Evolutionary conservation across 306 rosid genomes (phyloP).

Genomic region (Rosa lucieae): DNA sequence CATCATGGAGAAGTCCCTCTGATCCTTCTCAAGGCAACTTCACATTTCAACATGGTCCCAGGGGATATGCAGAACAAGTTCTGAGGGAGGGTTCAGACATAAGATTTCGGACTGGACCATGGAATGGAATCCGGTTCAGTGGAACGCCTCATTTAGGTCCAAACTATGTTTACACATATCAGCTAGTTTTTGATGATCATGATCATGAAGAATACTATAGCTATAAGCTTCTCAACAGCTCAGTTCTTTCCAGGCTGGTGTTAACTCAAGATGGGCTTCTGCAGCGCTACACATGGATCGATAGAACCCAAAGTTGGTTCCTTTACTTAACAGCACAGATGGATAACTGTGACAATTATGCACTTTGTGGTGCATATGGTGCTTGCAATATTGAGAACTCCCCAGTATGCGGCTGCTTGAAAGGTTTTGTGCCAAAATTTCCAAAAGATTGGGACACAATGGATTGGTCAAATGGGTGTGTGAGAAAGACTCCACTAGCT

Average conservation of each 20-base stretch:
- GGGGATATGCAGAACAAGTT: not conserved
- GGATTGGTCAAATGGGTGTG: conserved; percentile 12
- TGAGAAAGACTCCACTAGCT: not conserved
- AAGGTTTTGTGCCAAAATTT: conserved; percentile 11
- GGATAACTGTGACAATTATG: conserved; percentile 14
- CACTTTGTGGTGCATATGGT: conserved; percentile 9
- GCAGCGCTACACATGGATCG: conserved; percentile 12
- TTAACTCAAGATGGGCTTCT: not conserved
- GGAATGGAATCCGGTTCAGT: conserved; percentile 24
- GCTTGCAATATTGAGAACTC: not conserved
- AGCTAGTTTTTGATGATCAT: not conserved
- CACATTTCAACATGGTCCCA: not conserved
- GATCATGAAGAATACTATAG: conserved; percentile 17
- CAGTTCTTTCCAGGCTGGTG: not conserved
- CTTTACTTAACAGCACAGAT: not conserved
- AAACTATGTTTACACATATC: not conserved
- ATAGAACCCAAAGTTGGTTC: not conserved
- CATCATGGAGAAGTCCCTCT: conserved; percentile 18
- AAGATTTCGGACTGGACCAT: conserved; percentile 13
- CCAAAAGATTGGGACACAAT: not conserved
- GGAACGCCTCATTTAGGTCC: not conserved
- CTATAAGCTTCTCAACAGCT: conserved; percentile 11
- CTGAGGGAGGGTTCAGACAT: not conserved
- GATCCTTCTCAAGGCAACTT: conserved; percentile 23
- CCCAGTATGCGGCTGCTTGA: conserved; percentile 8